A percentile compares a stretch with the other conserved stretches of the same genome.
phyloP scores from a whole-genome alignment of 2,329 filamentous ascomycete genomes.

The Claviceps spartinae region DNA sequence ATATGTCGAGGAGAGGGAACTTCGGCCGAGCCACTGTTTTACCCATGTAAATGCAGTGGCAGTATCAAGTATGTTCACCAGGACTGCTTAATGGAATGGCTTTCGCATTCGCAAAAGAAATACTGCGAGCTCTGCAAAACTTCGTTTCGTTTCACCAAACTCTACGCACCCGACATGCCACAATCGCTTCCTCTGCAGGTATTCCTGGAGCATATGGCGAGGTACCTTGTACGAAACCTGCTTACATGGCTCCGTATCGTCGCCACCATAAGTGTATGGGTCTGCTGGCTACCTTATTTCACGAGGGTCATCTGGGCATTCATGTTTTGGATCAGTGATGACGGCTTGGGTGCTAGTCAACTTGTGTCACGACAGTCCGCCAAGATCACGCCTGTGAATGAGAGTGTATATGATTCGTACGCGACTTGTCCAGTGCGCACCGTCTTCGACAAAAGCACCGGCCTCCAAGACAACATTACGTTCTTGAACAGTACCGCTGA shows the following conservation, averaged over 20 bases:
- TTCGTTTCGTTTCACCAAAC: conserved; percentile 92
- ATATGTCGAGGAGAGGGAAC: conserved; percentile 90
- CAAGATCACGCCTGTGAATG: background rate
- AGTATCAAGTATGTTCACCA: conserved; percentile 99
- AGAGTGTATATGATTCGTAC: background rate
- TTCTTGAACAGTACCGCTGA: conserved; percentile 6
- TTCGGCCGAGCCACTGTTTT: conserved; percentile 75
- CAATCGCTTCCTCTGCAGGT: conserved; percentile 64
- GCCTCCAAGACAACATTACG: conserved; percentile 7
- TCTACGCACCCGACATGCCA: conserved; percentile 93
- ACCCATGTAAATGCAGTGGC: conserved; percentile 96
- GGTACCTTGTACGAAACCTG: conserved; percentile 59
- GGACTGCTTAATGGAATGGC: conserved; percentile 96
- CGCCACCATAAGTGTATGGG: conserved; percentile 76
- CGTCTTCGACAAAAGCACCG: conserved; percentile 7
- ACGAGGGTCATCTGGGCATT: conserved; percentile 89
- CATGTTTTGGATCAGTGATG: conserved; percentile 90
- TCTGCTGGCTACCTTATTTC: conserved; percentile 74
- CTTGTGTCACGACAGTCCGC: conserved; percentile 6
- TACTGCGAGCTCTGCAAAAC: conserved; percentile 99
- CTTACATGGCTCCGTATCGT: conserved; percentile 66
- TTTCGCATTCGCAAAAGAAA: conserved; percentile 97
- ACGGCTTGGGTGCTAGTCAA: conserved; percentile 34
- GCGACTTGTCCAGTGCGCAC: conserved; percentile 1
- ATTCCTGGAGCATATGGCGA: conserved; percentile 64